Evolutionary conservation across 345 rosid genomes (phyloP).

Genomic region (Dipteronia dyeriana): DNA sequence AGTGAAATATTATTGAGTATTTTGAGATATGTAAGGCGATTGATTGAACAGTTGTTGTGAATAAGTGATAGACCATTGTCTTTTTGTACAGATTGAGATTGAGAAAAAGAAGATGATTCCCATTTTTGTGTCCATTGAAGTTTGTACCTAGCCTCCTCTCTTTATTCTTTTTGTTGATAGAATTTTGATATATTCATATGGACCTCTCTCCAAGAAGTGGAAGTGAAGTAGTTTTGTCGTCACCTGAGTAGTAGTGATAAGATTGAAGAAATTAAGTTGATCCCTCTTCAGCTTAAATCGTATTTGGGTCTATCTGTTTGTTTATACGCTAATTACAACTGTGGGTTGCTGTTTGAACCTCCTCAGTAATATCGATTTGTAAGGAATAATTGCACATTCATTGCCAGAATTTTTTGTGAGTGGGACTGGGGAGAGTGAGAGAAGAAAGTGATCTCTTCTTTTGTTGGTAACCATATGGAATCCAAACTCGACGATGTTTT

Average conservation of each 20-base stretch:
- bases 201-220: not conserved
- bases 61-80: not conserved
- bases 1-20: not conserved
- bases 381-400: not conserved
- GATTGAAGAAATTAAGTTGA: not conserved
- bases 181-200: not conserved
- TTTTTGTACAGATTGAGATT: not conserved
- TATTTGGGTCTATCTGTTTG: too few relatives aligned
- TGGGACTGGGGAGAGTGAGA: too few relatives aligned
- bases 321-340: too few relatives aligned
- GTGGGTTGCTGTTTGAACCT: too few relatives aligned
- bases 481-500: too few relatives aligned
- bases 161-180: not conserved
- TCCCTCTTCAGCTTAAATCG: too few relatives aligned
- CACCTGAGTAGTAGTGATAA: not conserved
- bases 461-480: not conserved
- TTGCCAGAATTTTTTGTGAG: not conserved
- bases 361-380: not conserved
- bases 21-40: not conserved
- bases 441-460: not conserved
- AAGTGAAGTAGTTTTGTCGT: not conserved
- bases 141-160: not conserved
- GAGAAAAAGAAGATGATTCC: constrained; percentile 9
- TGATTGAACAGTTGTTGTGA: not conserved
- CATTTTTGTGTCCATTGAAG: not conserved